Evolutionary conservation across 495 filamentous ascomycete species (phyloP).

Genomic region (Clohesyomyces aquaticus): DNA sequence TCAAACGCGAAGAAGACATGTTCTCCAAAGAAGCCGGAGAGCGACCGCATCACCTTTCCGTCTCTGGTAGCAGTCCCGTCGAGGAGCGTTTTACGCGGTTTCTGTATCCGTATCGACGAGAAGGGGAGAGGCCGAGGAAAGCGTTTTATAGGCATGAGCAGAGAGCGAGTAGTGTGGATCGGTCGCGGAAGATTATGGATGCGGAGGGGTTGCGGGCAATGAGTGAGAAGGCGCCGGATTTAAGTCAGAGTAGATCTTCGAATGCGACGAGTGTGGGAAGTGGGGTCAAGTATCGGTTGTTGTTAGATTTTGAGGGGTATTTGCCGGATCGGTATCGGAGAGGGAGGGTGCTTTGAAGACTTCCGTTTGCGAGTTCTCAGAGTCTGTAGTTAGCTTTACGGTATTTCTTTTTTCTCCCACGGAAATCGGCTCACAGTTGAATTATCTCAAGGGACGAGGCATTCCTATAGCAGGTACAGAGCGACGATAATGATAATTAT

Average conservation of each 20-base stretch:
- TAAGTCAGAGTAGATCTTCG: not conserved
- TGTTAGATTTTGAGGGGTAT: not conserved
- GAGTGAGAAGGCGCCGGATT: not conserved
- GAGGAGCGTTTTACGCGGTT: conserved; percentile 5
- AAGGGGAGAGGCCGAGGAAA: not conserved
- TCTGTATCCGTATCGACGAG: not conserved
- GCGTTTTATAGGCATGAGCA: not conserved
- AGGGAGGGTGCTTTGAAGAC: too few species aligned
- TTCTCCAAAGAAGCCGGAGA: not conserved
- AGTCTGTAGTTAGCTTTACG: too few species aligned
- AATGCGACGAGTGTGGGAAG: not conserved
- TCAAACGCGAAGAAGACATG: conserved; percentile 1
- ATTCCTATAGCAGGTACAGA: too few species aligned
- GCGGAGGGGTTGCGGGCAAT: not conserved
- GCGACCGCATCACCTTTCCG: too few species aligned
- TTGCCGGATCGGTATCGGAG: not conserved
- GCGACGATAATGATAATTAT: too few species aligned
- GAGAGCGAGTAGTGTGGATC: not conserved
- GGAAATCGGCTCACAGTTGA: too few species aligned
- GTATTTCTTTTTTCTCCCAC: too few species aligned
- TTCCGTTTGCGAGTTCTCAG: too few species aligned
- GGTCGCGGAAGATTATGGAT: not conserved
- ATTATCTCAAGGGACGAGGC: too few species aligned
- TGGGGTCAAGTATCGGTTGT: not conserved
- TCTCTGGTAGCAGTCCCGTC: too few species aligned